Evolutionary conservation across 192 early-diverging fungal species (phyloP).

Genomic region (Coemansia sp.): DNA sequence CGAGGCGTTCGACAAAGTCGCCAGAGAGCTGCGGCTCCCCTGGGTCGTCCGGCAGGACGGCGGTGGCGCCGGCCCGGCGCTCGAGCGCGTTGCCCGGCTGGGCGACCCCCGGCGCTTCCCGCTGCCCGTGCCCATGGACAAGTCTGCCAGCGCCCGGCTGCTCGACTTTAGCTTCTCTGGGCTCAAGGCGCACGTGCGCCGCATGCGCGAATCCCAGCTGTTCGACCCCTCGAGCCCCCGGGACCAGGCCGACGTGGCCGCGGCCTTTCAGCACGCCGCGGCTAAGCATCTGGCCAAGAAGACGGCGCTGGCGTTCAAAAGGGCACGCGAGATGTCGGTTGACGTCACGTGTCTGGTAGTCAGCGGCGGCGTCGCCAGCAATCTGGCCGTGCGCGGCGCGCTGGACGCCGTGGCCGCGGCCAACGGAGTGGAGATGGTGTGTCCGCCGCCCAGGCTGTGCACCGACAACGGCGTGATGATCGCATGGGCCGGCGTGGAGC

Average conservation of each 20-base stretch:
- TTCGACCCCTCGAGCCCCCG: conserved; percentile 23
- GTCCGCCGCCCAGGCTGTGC: conserved; percentile 73
- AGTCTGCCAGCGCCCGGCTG: conserved; percentile 44
- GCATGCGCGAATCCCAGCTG: conserved; percentile 36
- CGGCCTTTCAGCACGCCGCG: conserved; percentile 66
- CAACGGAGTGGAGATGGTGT: conserved; percentile 58
- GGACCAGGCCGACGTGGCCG: conserved; percentile 62
- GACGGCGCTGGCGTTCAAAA: conserved; percentile 54
- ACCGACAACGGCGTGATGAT: conserved; percentile 86
- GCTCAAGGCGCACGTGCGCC: conserved; percentile 64
- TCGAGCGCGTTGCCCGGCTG: conserved; percentile 58
- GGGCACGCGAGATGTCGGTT: conserved; percentile 32
- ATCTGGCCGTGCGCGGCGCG: conserved; percentile 54
- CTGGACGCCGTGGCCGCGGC: conserved; percentile 40
- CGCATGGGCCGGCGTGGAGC: conserved; percentile 79
- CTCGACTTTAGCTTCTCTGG: conserved; percentile 76
- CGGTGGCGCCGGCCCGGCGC: conserved; percentile 65
- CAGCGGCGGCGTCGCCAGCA: conserved; percentile 80
- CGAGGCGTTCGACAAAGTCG: conserved; percentile 77
- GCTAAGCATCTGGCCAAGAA: conserved; percentile 64
- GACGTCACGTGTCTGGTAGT: conserved; percentile 58
- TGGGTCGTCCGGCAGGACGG: conserved; percentile 66
- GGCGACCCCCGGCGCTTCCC: conserved; percentile 54
- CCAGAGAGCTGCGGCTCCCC: conserved; percentile 61
- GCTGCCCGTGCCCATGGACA: conserved; percentile 63